Conservation (phyloP, 192 early-diverging fungal species). For the Backusella mclennaniae region DNA sequence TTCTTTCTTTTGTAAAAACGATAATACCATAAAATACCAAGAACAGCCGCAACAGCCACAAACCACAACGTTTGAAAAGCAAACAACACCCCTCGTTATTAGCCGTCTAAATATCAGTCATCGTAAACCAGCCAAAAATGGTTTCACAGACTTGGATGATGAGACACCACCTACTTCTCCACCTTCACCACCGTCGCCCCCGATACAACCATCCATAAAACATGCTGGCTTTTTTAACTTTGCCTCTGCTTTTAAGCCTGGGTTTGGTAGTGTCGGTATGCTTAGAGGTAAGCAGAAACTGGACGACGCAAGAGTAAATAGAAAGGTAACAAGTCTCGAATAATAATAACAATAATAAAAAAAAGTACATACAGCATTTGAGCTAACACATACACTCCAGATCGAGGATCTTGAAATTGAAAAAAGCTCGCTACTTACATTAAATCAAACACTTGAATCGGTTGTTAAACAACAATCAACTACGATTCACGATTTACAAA, state of each 20-base stretch:
- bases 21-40: not conserved
- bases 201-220: not conserved
- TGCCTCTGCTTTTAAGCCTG: not conserved
- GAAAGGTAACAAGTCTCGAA: slow-evolving; percentile 18
- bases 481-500: slow-evolving; percentile 15
- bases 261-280: slow-evolving; percentile 6
- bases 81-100: slow-evolving; percentile 7
- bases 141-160: not conserved
- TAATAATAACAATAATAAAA: not conserved
- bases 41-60: not conserved
- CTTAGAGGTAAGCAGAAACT: slow-evolving; percentile 9
- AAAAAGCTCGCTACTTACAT: slow-evolving; percentile 17
- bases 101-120: slow-evolving; percentile 4
- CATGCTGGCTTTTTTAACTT: not conserved
- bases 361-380: not conserved
- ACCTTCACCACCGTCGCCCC: not conserved
- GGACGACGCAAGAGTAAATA: slow-evolving; percentile 23
- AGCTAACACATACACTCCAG: not conserved
- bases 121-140: not conserved
- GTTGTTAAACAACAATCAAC: slow-evolving; percentile 16
- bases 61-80: slow-evolving; percentile 7
- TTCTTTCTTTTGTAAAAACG: slow-evolving; percentile 14
- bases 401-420: slow-evolving; percentile 30
- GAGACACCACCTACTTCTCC: not conserved
- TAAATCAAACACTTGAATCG: slow-evolving; percentile 22